A percentile compares a stretch with the other conserved stretches of the same genome.
Evolutionary conservation across 768 basidiomycete genomes (phyloP).

Genomic region (Austroboletus eburneus): DNA sequence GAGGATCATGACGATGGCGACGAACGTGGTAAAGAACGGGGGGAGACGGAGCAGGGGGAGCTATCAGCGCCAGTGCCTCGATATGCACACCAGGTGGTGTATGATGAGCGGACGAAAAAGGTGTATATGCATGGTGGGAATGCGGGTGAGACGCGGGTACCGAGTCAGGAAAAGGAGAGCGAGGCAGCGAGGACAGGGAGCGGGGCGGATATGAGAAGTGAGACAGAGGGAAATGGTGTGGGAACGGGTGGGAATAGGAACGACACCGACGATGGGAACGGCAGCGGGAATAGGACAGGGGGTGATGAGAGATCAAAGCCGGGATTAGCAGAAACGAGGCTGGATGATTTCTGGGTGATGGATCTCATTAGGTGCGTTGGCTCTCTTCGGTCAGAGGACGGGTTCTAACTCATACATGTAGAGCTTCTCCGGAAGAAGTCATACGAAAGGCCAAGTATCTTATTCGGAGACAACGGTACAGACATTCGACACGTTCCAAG

Average conservation of each 20-base stretch:
- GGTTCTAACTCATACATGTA: conserved; percentile 32
- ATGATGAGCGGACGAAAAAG: conserved; percentile 51
- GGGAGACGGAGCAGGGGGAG: conserved; percentile 18
- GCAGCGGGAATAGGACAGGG: neutral
- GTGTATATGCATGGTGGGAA: conserved; percentile 79
- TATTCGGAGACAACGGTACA: conserved; percentile 71
- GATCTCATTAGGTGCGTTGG: conserved; percentile 50
- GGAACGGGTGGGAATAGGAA: neutral
- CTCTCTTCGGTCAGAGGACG: neutral
- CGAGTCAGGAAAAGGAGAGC: conserved; percentile 24
- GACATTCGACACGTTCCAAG: neutral
- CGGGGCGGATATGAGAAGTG: neutral
- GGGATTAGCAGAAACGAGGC: conserved; percentile 38
- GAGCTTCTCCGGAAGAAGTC: conserved; percentile 60
- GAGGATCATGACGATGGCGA: neutral
- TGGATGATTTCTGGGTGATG: conserved; percentile 83
- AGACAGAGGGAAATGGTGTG: neutral
- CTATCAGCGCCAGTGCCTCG: conserved; percentile 48
- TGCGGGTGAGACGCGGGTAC: conserved; percentile 40
- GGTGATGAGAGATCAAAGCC: conserved; percentile 8
- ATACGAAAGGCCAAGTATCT: conserved; percentile 59
- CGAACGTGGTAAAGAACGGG: neutral
- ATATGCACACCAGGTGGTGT: conserved; percentile 78
- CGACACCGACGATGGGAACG: neutral
- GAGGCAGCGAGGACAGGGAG: neutral